These are phyloP conservation scores for Hemileia vastatrix DNA, from an alignment of 1,284 basidiomycete species.

Conservation along the genomic window DNA sequence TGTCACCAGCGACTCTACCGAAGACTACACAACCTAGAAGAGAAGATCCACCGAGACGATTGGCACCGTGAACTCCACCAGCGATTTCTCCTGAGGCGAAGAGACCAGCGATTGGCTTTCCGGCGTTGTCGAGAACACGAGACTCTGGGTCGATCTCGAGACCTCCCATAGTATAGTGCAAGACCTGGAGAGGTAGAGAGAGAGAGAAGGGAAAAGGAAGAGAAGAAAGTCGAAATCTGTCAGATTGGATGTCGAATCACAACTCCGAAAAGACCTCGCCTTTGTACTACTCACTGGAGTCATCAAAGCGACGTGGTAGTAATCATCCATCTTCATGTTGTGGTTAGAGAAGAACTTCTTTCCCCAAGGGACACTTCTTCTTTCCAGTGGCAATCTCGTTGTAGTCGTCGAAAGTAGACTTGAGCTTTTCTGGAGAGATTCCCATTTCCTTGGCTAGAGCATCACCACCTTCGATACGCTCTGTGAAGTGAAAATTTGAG, in stretches of 20 bases:
- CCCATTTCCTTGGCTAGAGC: slow-evolving; percentile 92
- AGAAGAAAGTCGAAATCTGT: background rate
- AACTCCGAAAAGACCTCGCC: background rate
- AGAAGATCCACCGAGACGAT: slow-evolving; percentile 82
- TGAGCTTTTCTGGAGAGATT: slow-evolving; percentile 61
- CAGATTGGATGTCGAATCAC: background rate
- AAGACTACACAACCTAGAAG: slow-evolving; percentile 83
- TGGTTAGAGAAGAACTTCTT: slow-evolving; percentile 91
- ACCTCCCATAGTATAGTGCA: slow-evolving; percentile 97
- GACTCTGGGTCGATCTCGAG: slow-evolving; percentile 83
- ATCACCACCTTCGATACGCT: slow-evolving; percentile 69
- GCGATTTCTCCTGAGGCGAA: slow-evolving; percentile 92
- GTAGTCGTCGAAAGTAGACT: slow-evolving; percentile 87
- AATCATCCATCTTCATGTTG: slow-evolving; percentile 73
- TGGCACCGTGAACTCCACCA: slow-evolving; percentile 97
- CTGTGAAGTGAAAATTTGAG: background rate
- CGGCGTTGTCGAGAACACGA: slow-evolving; percentile 62
- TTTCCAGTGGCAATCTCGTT: slow-evolving; percentile 67
- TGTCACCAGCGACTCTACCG: slow-evolving; percentile 85
- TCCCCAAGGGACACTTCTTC: slow-evolving; percentile 79
- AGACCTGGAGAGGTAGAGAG: slow-evolving; percentile 55
- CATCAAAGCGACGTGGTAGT: slow-evolving; percentile 69
- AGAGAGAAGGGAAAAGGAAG: background rate
- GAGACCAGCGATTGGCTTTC: slow-evolving; percentile 70
- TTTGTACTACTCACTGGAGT: too few species aligned